Base-by-base conservation (phyloP, 164 flowering plant species). In the Echeveria elegans region DNA sequence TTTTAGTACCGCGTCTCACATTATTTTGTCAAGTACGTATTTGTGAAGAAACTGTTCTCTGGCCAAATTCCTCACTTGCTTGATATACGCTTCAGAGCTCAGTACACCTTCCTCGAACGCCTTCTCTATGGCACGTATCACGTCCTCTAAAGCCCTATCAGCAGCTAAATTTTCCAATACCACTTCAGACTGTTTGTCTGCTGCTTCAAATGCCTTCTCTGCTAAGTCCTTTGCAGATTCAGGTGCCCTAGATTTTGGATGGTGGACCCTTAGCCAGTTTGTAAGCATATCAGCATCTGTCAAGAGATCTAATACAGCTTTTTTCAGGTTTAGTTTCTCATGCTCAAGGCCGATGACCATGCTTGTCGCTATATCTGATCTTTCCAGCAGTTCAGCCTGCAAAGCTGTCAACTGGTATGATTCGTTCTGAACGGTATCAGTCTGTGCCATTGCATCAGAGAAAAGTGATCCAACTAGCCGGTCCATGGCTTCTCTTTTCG, bases 61-160 rank as follows among this genome's bases (percentile, higher is more conserved):
- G 7, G 78, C 77, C 72, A 78, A 68, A 1, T 0, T 34, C 67
- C 85, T 76, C 31, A 87, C 82, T 40, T 80, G 73, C 77, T 66
- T 87, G 3, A 81, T 66, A 66, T 87, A 85, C 6, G 18, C 37
- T 6, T 68, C 78, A 66, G 81, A 66, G 29, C 60, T 50, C 66
- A 83, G 30, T 3, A 47, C 74, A 18, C 82, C 83, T 43, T 72
- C 29, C 41, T 73, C 74, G 65, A 83, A 32, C 31, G 80, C 89
- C 69, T 72, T 69, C 14, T 87, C 92, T 76, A 87, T 65, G 21
- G 73, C 82, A 74, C 75, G 75, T 18, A 87, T 68, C 76, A 77
- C 31, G 71, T 85, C 92, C n/a, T 85, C 88, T 59, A 82, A 68
- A 6, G 79, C 82, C 23, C n/a, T 7, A 59, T 82, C 85, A 4